phyloP scores from a whole-genome alignment of 768 basidiomycete species.

The Boletus vermiculosoides region DNA sequence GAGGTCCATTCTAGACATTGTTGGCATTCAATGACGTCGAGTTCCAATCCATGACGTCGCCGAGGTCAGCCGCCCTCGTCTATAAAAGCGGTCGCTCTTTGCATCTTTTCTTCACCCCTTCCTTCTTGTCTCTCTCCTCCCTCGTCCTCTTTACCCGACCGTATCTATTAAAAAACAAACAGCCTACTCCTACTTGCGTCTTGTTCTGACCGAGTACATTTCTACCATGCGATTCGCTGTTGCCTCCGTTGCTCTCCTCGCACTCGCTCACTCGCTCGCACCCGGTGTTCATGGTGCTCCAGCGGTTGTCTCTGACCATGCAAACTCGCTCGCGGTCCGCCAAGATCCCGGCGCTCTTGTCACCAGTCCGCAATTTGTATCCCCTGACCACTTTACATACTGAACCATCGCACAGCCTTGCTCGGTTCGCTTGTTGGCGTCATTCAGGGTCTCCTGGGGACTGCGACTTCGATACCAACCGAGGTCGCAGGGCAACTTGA shows the following conservation, averaged over 20 bases:
- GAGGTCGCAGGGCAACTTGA: background rate
- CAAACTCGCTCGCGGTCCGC: conserved; percentile 6
- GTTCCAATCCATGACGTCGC: conserved; percentile 5
- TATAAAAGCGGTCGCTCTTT: conserved; percentile 20
- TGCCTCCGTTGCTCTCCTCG: conserved; percentile 21
- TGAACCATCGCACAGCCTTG: conserved; percentile 5
- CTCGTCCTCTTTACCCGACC: conserved; percentile 9
- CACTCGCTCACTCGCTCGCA: conserved; percentile 13
- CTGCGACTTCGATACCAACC: background rate
- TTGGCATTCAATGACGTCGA: conserved; percentile 21
- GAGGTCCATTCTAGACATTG: conserved; percentile 23
- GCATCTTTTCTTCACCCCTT: conserved; percentile 7
- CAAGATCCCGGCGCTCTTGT: rapidly evolving
- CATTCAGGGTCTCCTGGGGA: background rate
- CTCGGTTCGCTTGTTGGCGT: rapidly evolving
- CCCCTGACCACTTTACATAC: background rate
- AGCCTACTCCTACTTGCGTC: conserved; percentile 19
- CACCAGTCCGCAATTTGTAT: background rate
- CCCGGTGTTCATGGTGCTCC: conserved; percentile 21
- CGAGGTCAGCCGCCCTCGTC: conserved; percentile 4
- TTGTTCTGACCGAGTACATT: conserved; percentile 23
- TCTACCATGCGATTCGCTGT: conserved; percentile 26
- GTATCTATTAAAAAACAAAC: conserved; percentile 17
- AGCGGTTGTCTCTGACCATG: background rate
- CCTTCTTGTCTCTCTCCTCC: conserved; percentile 3